phyloP scores from a whole-genome alignment of 2,329 filamentous ascomycete species.

The Nemania diffusa region DNA sequence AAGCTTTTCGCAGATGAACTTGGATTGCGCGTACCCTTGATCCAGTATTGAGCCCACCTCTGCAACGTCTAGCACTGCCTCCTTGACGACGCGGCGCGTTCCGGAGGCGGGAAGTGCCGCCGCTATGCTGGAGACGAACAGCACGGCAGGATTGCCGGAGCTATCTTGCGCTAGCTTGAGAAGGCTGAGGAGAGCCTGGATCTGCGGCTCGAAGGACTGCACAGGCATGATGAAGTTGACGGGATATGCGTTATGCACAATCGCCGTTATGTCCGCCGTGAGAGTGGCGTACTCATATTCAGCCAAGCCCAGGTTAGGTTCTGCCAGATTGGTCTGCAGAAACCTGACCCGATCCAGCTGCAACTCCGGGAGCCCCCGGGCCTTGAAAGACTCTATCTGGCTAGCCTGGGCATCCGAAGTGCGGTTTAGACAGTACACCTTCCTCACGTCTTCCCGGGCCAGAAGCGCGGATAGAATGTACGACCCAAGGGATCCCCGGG shows the following conservation, averaged over 20 bases:
- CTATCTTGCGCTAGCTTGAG: slow-evolving; percentile 37
- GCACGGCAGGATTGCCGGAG: slow-evolving; percentile 25
- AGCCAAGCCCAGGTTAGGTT: slow-evolving; percentile 38
- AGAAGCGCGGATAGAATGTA: slow-evolving; percentile 37
- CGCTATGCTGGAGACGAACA: slow-evolving; percentile 47
- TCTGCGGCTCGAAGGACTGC: slow-evolving; percentile 39
- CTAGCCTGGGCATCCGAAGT: slow-evolving; percentile 7
- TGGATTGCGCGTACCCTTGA: slow-evolving; percentile 47
- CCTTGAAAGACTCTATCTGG: slow-evolving; percentile 33
- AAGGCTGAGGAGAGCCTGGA: slow-evolving; percentile 37
- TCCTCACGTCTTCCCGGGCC: slow-evolving; percentile 23
- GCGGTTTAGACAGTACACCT: slow-evolving; percentile 37
- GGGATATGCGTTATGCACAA: slow-evolving; percentile 45
- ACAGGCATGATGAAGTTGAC: slow-evolving; percentile 45
- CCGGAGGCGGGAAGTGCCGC: slow-evolving; percentile 37
- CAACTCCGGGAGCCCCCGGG: slow-evolving; percentile 24
- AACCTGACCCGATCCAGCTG: slow-evolving; percentile 38
- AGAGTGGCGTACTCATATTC: slow-evolving; percentile 35
- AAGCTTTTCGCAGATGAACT: slow-evolving; percentile 47
- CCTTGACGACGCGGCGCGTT: slow-evolving; percentile 32
- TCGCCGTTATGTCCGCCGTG: slow-evolving; percentile 33
- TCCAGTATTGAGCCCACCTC: slow-evolving; percentile 30
- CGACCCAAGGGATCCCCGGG: slow-evolving; percentile 37
- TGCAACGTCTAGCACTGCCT: slow-evolving; percentile 38
- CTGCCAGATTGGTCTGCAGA: slow-evolving; percentile 36